phyloP scores from a whole-genome alignment of 148 eudicot species.

The Chenopodium album region DNA sequence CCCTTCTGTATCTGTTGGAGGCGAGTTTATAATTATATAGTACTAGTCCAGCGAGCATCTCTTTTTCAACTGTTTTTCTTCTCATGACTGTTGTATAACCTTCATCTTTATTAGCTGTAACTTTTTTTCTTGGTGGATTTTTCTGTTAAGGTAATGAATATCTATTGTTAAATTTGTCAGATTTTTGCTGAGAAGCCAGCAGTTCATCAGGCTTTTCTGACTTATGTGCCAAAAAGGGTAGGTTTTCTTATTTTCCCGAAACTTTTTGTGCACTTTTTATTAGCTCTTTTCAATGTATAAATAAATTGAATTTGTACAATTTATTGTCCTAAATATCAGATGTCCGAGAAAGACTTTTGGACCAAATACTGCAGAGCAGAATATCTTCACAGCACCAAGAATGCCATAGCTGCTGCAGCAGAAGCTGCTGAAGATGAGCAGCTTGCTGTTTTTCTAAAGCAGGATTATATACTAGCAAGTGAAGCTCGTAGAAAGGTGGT shows the following conservation, averaged over 20 bases:
- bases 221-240: slow-evolving; percentile 82
- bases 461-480: slow-evolving; percentile 72
- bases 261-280: neutral
- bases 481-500: slow-evolving; percentile 88
- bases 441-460: slow-evolving; percentile 81
- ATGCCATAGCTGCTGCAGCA: slow-evolving; percentile 92
- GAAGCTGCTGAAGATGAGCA: slow-evolving; percentile 99
- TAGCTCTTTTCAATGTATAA: neutral
- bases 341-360: slow-evolving; percentile 95
- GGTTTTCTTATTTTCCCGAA: neutral
- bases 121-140: neutral
- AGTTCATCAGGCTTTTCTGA: slow-evolving; percentile 86
- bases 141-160: neutral
- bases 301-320: neutral
- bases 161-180: slow-evolving; percentile 39
- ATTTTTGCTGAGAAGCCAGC: slow-evolving; percentile 99
- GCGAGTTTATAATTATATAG: neutral
- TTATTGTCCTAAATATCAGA: slow-evolving; percentile 38
- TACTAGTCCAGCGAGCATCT: neutral
- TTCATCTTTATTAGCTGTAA: neutral
- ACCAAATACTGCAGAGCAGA: slow-evolving; percentile 93
- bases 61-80: neutral
- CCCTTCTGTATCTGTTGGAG: neutral
- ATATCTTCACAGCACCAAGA: slow-evolving; percentile 89
- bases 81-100: neutral